These are phyloP conservation scores for Podospora pseudopauciseta DNA, from an alignment of 495 filamentous ascomycete genomes.

Conservation along the genomic window DNA sequence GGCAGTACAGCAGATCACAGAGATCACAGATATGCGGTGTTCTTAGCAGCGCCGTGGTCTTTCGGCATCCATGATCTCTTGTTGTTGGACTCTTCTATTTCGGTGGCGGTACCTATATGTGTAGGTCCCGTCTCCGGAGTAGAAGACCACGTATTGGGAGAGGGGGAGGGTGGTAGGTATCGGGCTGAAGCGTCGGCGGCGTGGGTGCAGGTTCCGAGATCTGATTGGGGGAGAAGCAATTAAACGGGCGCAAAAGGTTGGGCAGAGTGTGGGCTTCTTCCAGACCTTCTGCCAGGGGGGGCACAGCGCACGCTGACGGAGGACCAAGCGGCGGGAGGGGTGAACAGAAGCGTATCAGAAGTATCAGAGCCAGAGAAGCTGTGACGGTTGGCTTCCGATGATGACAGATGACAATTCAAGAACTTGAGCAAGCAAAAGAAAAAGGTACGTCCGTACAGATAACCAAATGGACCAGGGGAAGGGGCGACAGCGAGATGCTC, in stretches of 20 bases:
- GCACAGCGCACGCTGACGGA: conserved; percentile 5
- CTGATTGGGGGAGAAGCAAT: conserved; percentile 34
- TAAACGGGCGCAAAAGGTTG: conserved; percentile 23
- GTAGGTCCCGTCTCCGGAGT: not conserved
- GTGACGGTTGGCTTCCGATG: not conserved
- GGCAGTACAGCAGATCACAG: conserved; percentile 5
- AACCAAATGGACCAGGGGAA: not conserved
- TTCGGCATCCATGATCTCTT: not conserved
- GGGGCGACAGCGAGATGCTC: not conserved
- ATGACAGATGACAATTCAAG: not conserved
- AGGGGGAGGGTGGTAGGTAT: conserved; percentile 4
- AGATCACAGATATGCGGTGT: conserved; percentile 6
- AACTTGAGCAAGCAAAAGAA: no score
- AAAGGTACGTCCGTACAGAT: no score
- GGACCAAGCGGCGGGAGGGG: conserved; percentile 3
- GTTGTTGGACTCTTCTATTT: not conserved
- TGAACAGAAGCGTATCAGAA: not conserved
- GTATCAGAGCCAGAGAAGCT: not conserved
- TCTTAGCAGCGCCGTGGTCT: conserved; percentile 15
- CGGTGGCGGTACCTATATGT: not conserved
- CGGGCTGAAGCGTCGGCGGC: conserved; percentile 25
- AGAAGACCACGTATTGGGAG: conserved; percentile 20
- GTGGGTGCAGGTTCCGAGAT: conserved; percentile 16
- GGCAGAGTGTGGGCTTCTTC: conserved; percentile 14
- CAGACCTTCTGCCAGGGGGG: conserved; percentile 1